Conservation (phyloP, 2,329 filamentous ascomycete species). For the Fusarium verticillioides region DNA sequence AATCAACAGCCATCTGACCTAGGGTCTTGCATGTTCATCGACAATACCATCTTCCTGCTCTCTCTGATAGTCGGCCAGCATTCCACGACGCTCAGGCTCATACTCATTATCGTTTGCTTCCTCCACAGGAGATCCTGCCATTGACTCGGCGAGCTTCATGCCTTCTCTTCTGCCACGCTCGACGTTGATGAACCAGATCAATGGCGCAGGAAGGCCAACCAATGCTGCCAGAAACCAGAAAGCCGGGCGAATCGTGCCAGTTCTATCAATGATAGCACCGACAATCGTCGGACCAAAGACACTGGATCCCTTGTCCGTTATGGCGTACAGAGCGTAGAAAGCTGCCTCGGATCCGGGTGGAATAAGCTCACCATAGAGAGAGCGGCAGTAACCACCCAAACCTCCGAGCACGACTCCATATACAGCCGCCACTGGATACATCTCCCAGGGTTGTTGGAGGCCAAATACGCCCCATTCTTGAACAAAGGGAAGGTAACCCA, state of each 20-base stretch:
- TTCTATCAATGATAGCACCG: constrained; percentile 87
- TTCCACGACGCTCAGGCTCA: constrained; percentile 43
- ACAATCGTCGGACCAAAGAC: constrained; percentile 96
- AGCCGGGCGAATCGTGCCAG: constrained; percentile 83
- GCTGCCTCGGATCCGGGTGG: constrained; percentile 94
- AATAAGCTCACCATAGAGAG: constrained; percentile 91
- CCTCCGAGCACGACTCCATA: constrained; percentile 97
- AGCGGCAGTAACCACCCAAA: constrained; percentile 89
- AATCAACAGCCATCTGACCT: background rate
- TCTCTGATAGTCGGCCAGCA: constrained; percentile 46
- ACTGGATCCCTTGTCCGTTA: constrained; percentile 95
- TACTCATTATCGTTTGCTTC: constrained; percentile 32
- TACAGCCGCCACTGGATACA: constrained; percentile 90
- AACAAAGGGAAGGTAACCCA: constrained; percentile 87
- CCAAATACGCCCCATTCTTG: constrained; percentile 79
- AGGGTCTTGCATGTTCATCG: constrained; percentile 18
- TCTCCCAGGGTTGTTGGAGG: constrained; percentile 95
- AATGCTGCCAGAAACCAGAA: constrained; percentile 92
- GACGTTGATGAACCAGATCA: constrained; percentile 88
- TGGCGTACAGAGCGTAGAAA: constrained; percentile 96
- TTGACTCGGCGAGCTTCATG: constrained; percentile 68
- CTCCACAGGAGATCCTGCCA: constrained; percentile 62
- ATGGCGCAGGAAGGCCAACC: constrained; percentile 84
- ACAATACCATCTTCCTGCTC: constrained; percentile 26
- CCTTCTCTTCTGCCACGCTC: constrained; percentile 80